Evolutionary conservation across 352 stramenopile species (phyloP), one percentile per base, ranked within the genome.

Genomic region (Phytophthora podocarpi): DNA sequence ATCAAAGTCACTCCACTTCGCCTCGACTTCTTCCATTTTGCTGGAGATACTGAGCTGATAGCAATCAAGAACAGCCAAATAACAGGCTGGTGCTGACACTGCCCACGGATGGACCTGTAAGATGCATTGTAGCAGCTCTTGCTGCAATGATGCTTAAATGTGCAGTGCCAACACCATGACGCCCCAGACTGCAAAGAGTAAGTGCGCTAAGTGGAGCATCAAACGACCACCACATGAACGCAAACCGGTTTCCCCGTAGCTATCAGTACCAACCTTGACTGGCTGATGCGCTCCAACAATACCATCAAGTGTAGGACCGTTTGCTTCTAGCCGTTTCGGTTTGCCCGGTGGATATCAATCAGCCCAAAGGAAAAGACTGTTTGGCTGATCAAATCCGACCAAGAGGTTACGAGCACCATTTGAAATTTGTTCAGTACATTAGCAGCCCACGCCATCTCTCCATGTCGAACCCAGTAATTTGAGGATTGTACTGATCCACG

Each of bases 11-110:
- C 12, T 36, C 62, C 62, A 76, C 23, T 32, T 48, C 3, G 16
- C 10, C 1, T 65, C 30, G 3, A 74, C 37, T 43, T 74, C 50
- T 4, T 40, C 16, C 18, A 9, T 37, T 10, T 32, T 36, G 0
- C 59, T 59, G 15, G 9, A 27, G 8, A 71, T 69, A 1, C 41
- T 46, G 11, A 60, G 40, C 0, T 18, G 31, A 23, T 64, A 50
- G 46, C 71, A 80, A 31, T 80, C 67, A 10, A 76, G 31, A 48
- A 70, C 10, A 11, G 67, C 18, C 10, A 80, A 36, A 16, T 63
- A 74, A 43, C 63, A 80, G 9, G 67, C 42, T 12, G 59, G 50
- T n/a, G 64, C 5, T 16, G 30, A 26, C 24, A 27, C 32, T 3
- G 54, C 31, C 67, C 67, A 76, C 2, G 71, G 71, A 21, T 34